Conservation (phyloP, 2,329 filamentous ascomycete genomes). For the Microdochium bolleyi region DNA sequence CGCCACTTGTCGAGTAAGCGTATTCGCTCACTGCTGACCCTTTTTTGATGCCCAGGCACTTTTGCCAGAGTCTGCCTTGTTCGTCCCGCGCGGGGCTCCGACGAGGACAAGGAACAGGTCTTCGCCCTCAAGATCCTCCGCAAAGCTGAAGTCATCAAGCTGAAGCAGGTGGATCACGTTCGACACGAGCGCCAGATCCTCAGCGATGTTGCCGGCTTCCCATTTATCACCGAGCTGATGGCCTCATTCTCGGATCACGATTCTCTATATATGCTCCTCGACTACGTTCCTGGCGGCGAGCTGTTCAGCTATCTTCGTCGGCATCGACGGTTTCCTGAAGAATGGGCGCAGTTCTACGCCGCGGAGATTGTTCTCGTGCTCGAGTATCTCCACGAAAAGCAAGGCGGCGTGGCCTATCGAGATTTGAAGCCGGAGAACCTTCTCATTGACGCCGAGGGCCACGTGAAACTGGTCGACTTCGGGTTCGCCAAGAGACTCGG, state of each 20-base stretch:
- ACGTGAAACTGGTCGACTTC: constrained; percentile 79
- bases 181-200: constrained; percentile 76
- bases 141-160: constrained; percentile 63
- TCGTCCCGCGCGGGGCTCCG: constrained; percentile 46
- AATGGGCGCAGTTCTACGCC: constrained; percentile 72
- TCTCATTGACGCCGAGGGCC: constrained; percentile 66
- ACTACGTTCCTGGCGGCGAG: constrained; percentile 78
- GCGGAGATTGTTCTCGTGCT: constrained; percentile 78
- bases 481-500: constrained; percentile 77
- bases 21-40: not conserved
- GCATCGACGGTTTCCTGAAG: constrained; percentile 71
- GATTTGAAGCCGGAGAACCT: constrained; percentile 82
- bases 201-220: constrained; percentile 68
- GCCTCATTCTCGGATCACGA: constrained; percentile 75
- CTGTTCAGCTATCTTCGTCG: constrained; percentile 77
- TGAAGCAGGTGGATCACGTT: constrained; percentile 83
- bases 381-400: constrained; percentile 71
- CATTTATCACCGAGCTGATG: constrained; percentile 73
- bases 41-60: constrained; percentile 43
- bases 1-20: not conserved
- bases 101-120: constrained; percentile 54
- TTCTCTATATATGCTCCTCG: constrained; percentile 74
- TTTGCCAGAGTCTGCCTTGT: constrained; percentile 80
- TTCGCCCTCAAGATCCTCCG: constrained; percentile 76
- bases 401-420: constrained; percentile 71